These are phyloP conservation scores for Volvox carteri DNA, from an alignment of 163 green algal species.

Conservation along the genomic window DNA sequence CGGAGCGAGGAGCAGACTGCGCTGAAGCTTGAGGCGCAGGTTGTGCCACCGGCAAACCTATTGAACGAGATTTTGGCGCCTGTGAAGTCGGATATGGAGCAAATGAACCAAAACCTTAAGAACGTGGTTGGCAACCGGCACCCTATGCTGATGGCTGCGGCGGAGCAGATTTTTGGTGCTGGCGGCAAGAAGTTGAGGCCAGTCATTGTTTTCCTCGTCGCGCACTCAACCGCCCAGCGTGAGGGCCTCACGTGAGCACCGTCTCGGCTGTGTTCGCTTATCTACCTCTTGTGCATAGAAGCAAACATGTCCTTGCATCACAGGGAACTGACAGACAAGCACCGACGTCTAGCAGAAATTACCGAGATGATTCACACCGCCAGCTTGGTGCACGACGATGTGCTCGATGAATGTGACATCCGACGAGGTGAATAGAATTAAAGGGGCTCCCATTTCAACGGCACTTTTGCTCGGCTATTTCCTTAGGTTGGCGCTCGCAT, in stretches of 20 bases:
- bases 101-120: conserved; percentile 88
- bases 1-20: conserved; percentile 11
- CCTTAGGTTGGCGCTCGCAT: no score
- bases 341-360: conserved; percentile 96
- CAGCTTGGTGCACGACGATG: conserved; percentile 98
- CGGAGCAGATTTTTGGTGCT: conserved; percentile 98
- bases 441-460: no score
- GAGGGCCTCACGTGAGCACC: conserved; percentile 72
- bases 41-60: conserved; percentile 53
- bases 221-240: conserved; percentile 84
- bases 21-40: conserved; percentile 20
- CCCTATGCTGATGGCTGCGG: conserved; percentile 94
- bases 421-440: conserved; percentile 80
- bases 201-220: conserved; percentile 93
- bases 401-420: conserved; percentile 95
- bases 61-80: conserved; percentile 73
- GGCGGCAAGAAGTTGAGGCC: conserved; percentile 97
- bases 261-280: no score
- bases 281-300: neutral
- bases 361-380: conserved; percentile 99
- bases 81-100: conserved; percentile 87
- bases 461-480: no score
- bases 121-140: conserved; percentile 93
- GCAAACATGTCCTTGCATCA: neutral
- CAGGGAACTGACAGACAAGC: conserved; percentile 90